Evolutionary conservation across 1,284 basidiomycete genomes (phyloP).

Genomic region (Pseudozyma hubeiensis): DNA sequence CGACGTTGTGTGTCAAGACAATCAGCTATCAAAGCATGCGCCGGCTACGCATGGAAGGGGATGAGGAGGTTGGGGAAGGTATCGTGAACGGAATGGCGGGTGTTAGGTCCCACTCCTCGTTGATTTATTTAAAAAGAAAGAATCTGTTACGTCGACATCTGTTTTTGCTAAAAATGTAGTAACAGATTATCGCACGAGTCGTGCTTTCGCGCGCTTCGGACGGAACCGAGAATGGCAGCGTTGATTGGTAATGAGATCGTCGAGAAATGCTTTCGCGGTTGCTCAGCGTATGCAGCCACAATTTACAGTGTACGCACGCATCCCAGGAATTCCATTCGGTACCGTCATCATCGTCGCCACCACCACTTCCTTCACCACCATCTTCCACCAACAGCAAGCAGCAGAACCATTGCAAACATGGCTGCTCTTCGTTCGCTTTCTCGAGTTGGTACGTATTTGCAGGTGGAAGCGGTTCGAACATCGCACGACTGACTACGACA

Average conservation of each 20-base stretch:
- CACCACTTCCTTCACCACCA: conserved; percentile 8
- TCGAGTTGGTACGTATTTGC: conserved; percentile 41
- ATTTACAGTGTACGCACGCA: not conserved
- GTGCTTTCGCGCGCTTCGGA: conserved; percentile 12
- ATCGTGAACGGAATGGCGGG: too few species aligned
- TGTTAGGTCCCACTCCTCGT: too few species aligned
- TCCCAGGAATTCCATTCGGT: not conserved
- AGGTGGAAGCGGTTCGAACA: too few species aligned
- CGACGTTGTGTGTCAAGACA: too few species aligned
- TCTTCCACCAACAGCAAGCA: not conserved
- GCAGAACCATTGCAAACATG: conserved; percentile 21
- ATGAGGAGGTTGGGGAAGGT: too few species aligned
- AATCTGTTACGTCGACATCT: not conserved
- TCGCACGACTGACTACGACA: too few species aligned
- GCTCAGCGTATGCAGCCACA: conserved; percentile 18
- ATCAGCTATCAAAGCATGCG: too few species aligned
- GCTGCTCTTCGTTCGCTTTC: conserved; percentile 47
- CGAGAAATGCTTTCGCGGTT: conserved; percentile 4
- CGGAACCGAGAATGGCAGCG: conserved; percentile 29
- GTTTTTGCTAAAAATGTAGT: too few species aligned
- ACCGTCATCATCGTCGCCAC: conserved; percentile 14
- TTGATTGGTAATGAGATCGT: conserved; percentile 53
- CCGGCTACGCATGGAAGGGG: too few species aligned
- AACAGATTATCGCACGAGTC: conserved; percentile 28
- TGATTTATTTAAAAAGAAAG: too few species aligned